Percentiles rank a stretch among this genome's conserved stretches.
Evolutionary conservation across 2,329 filamentous ascomycete species (phyloP).

Genomic region (Zalaria sp.): DNA sequence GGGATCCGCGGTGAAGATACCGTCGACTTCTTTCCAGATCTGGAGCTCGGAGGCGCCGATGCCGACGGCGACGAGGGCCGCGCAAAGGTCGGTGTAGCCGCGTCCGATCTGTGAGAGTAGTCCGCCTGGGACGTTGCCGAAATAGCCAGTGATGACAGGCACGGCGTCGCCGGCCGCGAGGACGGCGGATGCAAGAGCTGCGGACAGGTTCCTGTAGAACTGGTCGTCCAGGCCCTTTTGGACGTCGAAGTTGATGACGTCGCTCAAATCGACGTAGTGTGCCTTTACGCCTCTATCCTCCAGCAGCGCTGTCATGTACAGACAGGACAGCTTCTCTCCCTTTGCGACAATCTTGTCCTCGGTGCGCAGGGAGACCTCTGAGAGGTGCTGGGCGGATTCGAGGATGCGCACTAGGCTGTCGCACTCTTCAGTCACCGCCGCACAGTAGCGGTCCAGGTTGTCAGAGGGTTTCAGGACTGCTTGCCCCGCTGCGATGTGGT

Average conservation of each 20-base stretch:
- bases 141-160: slow-evolving; percentile 65
- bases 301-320: slow-evolving; percentile 75
- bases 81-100: slow-evolving; percentile 93
- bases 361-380: slow-evolving; percentile 35
- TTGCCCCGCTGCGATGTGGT: slow-evolving; percentile 64
- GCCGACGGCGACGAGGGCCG: slow-evolving; percentile 80
- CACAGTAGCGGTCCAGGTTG: slow-evolving; percentile 40
- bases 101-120: slow-evolving; percentile 84
- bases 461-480: slow-evolving; percentile 24
- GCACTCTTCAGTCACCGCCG: slow-evolving; percentile 65
- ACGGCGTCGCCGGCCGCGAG: slow-evolving; percentile 28
- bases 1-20: slow-evolving; percentile 78
- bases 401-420: slow-evolving; percentile 63
- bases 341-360: slow-evolving; percentile 74
- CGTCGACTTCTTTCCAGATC: slow-evolving; percentile 98
- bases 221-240: slow-evolving; percentile 28
- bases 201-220: slow-evolving; percentile 31
- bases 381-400: slow-evolving; percentile 44
- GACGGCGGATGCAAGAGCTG: slow-evolving; percentile 27
- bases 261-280: slow-evolving; percentile 79
- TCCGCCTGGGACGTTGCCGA: slow-evolving; percentile 82
- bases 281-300: slow-evolving; percentile 70
- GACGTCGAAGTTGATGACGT: slow-evolving; percentile 52
- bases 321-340: slow-evolving; percentile 89
- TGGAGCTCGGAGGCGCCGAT: slow-evolving; percentile 80